Conservation (phyloP, 1,284 basidiomycete species). For the Cutaneotrichosporon cyanovorans region DNA sequence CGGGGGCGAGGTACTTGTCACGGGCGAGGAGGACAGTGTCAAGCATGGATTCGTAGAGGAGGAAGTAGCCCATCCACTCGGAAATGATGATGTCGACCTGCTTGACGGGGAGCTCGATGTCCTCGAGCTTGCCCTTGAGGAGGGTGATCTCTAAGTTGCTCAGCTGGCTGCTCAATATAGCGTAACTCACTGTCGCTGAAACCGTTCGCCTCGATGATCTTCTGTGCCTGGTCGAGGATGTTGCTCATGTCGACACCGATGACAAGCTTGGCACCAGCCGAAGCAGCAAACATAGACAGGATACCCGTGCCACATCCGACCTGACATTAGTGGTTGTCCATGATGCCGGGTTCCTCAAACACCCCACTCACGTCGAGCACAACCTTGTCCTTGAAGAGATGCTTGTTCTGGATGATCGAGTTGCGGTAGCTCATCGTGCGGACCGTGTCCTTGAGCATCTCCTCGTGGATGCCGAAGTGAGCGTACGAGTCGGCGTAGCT, state of each 20-base stretch:
- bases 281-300: conserved; percentile 97
- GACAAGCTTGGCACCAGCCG: conserved; percentile 92
- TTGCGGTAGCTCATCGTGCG: conserved; percentile 92
- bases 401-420: conserved; percentile 89
- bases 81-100: conserved; percentile 98
- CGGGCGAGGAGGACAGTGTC: conserved; percentile 95
- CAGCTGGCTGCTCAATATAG: neutral
- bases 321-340: conserved; percentile 18
- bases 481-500: conserved; percentile 90
- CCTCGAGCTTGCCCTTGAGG: conserved; percentile 97
- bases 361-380: conserved; percentile 81
- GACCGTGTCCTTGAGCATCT: conserved; percentile 98
- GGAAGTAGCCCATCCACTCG: conserved; percentile 56
- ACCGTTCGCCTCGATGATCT: conserved; percentile 93
- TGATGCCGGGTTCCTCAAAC: neutral
- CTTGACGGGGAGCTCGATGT: conserved; percentile 71
- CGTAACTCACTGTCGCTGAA: conserved; percentile 75
- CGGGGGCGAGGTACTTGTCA: conserved; percentile 90
- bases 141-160: conserved; percentile 73
- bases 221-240: conserved; percentile 97
- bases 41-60: conserved; percentile 97
- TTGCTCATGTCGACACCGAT: conserved; percentile 99
- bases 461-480: conserved; percentile 76
- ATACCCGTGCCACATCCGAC: conserved; percentile 98
- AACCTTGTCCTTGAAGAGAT: conserved; percentile 92